phyloP scores from a whole-genome alignment of 345 rosid species.

The Populus deltoides region DNA sequence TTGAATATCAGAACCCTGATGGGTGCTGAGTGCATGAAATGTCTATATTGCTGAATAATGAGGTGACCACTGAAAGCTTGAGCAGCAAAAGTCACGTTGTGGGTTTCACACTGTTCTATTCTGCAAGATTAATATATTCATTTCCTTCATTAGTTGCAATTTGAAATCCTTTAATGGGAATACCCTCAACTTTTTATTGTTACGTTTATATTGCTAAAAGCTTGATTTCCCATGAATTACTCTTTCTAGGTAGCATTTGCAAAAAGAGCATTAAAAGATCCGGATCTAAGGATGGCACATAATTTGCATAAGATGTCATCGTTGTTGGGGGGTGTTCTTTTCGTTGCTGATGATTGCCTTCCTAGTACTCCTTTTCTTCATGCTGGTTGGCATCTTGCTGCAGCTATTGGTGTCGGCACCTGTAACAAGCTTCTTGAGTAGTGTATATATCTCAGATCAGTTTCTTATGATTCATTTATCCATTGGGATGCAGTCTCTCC shows the following conservation, averaged over 20 bases:
- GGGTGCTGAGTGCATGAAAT: neutral
- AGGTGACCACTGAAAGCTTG: neutral
- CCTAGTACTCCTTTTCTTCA: conserved; percentile 75
- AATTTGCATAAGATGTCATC: conserved; percentile 86
- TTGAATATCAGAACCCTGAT: neutral
- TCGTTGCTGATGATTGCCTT: conserved; percentile 85
- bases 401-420: conserved; percentile 86
- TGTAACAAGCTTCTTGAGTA: conserved; percentile 91
- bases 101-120: neutral
- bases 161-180: neutral
- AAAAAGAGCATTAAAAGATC: conserved; percentile 67
- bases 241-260: conserved; percentile 72
- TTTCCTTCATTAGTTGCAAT: neutral
- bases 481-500: conserved; percentile 1
- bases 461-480: conserved; percentile 1
- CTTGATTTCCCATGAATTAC: neutral
- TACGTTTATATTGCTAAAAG: neutral
- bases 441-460: conserved; percentile 8
- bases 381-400: conserved; percentile 98
- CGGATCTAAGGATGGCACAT: conserved; percentile 70
- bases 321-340: conserved; percentile 70
- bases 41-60: neutral
- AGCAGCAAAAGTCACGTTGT: neutral
- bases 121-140: neutral
- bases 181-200: neutral